Conservation (phyloP, 805 yeast species). For the Teunomyces atbi region DNA sequence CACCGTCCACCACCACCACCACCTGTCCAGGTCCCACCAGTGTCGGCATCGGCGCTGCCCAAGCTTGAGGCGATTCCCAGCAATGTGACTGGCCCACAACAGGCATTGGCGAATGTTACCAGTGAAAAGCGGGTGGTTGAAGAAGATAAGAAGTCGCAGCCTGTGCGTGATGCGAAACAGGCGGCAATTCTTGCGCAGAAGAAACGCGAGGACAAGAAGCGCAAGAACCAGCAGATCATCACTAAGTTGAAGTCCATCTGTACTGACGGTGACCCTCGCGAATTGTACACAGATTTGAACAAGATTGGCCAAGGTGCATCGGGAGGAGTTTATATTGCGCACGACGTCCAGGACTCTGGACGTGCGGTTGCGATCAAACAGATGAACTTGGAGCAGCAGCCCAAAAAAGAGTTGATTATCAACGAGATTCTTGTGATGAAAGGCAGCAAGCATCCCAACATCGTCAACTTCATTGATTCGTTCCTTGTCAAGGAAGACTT, state of each 20-base stretch:
- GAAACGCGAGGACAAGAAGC: slow-evolving; percentile 76
- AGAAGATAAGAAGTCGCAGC: slow-evolving; percentile 21
- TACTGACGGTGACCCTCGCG: slow-evolving; percentile 79
- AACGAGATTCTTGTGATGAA: slow-evolving; percentile 96
- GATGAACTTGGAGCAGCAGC: slow-evolving; percentile 92
- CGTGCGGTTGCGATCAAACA: slow-evolving; percentile 89
- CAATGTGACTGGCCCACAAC: slow-evolving; percentile 26
- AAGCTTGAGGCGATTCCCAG: slow-evolving; percentile 28
- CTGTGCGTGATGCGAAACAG: slow-evolving; percentile 49
- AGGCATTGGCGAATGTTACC: slow-evolving; percentile 17
- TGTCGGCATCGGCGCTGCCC: not conserved
- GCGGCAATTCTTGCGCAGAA: slow-evolving; percentile 59
- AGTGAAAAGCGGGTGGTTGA: slow-evolving; percentile 11
- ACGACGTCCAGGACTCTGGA: slow-evolving; percentile 49
- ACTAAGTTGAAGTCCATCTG: slow-evolving; percentile 74
- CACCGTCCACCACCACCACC: slow-evolving; percentile 47
- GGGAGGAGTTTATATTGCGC: slow-evolving; percentile 94
- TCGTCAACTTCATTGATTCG: slow-evolving; percentile 90
- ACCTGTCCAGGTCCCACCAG: slow-evolving; percentile 16
- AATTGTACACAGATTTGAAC: slow-evolving; percentile 60
- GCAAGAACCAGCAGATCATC: slow-evolving; percentile 68
- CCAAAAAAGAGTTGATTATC: slow-evolving; percentile 90
- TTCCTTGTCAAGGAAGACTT: slow-evolving; percentile 68
- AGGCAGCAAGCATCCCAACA: slow-evolving; percentile 83
- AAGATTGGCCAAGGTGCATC: slow-evolving; percentile 98